Base-by-base conservation (phyloP, 139 green algal genomes). In the Chlamydomonas schloesseri region DNA sequence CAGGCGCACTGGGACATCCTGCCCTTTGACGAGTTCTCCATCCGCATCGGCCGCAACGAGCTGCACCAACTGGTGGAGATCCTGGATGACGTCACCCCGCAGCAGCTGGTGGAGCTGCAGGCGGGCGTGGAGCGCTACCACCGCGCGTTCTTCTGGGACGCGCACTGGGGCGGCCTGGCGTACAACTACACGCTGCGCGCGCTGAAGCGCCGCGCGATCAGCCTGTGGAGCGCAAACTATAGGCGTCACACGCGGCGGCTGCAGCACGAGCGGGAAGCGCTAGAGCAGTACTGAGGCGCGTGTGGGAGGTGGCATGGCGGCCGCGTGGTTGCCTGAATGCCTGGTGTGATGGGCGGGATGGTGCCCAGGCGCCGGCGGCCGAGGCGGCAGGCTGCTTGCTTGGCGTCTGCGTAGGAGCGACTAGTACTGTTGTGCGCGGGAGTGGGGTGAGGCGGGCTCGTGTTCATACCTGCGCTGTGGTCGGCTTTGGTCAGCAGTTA, bases 71-170 rank as follows among this genome's bases (percentile, higher is more conserved):
- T 85, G 28, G 65, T 85, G 65, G 79, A 85, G n/a, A 23, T 75
- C 13, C 47, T 85, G 31, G 79, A 85, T 47, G 47, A 29, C n/a
- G 47, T 85, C 18, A 85, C 65, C 8, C 79, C 79, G 20, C 14
- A 75, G 79, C 65, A 85, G 50, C 79, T 85, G 65, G 65, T 18
- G 15, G 23, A 1, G 23, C 79, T 85, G 46, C 79, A 85, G 65
- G 20, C 17, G 8, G 55, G 55, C 55, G 20, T 60, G 2, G 55
- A 60, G 55, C 55, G 55, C 18, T 60, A 24, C 18, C 55, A 60
- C 55, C 77, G 80, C 67, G 80, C 80, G 10, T 86, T 86, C 50
- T 68, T 86, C 31, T 86, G 80, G 80, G 50, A 86, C 13, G 8
- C 23, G 10, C 21, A 71, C 10, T 60, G 65, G 18, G 80, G 80